Evolutionary conservation across 2,329 filamentous ascomycete species (phyloP).

Genomic region (Claviceps humidiphila): DNA sequence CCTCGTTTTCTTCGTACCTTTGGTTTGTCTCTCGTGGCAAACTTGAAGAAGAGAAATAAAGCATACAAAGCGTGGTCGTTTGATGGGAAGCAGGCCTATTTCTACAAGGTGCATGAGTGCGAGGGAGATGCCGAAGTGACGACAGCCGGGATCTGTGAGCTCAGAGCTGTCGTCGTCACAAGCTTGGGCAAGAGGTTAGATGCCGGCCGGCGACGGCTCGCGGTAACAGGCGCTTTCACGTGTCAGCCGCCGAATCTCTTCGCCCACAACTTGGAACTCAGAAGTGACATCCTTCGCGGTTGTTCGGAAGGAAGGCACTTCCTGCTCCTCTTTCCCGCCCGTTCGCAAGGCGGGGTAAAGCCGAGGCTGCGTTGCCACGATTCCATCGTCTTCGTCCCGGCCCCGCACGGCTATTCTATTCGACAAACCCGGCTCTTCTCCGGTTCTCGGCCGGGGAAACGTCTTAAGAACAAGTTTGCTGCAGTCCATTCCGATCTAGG

Average conservation of each 20-base stretch:
- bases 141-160: neutral
- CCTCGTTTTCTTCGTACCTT: no score
- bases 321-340: neutral
- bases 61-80: neutral
- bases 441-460: neutral
- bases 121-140: neutral
- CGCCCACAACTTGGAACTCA: neutral
- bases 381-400: neutral
- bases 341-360: neutral
- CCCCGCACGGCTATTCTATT: neutral
- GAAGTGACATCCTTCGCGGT: no score
- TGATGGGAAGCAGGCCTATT: no score
- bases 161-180: neutral
- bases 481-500: neutral
- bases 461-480: neutral
- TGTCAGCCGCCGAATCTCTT: neutral
- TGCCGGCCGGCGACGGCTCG: no score
- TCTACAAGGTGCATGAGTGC: no score
- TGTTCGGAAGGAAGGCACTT: no score
- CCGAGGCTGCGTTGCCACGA: neutral
- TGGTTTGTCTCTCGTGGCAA: no score
- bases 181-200: neutral
- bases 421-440: neutral
- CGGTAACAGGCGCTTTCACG: neutral
- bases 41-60: neutral